A percentile compares a stretch with the other conserved stretches of the same genome.
These are phyloP conservation scores for Pichia sp. DNA, from an alignment of 1,139 yeast species.

Conservation along the genomic window DNA sequence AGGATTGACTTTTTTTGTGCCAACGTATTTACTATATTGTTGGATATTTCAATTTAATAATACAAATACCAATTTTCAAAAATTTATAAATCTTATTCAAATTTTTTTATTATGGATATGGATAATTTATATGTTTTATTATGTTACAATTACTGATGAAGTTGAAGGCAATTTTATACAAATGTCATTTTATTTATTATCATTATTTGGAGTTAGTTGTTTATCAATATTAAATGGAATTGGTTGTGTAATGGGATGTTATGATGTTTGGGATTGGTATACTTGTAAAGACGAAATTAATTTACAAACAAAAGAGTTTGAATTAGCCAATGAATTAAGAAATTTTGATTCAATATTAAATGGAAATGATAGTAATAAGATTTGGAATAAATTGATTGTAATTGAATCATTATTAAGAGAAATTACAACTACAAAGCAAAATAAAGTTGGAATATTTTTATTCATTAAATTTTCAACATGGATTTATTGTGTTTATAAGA, in stretches of 20 bases:
- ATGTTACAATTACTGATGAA: slow-evolving; percentile 3
- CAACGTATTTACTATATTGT: slow-evolving; percentile 19
- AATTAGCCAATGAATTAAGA: slow-evolving; percentile 19
- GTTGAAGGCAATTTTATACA: slow-evolving; percentile 18
- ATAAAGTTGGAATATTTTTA: background rate
- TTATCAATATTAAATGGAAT: slow-evolving; percentile 48
- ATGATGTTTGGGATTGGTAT: slow-evolving; percentile 17
- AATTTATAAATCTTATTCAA: slow-evolving; percentile 2
- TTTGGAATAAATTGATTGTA: slow-evolving; percentile 5
- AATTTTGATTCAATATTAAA: background rate
- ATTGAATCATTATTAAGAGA: slow-evolving; percentile 14
- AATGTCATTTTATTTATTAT: slow-evolving; percentile 37
- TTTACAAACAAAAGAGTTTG: slow-evolving; percentile 10
- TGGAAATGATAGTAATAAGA: background rate
- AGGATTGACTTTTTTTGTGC: slow-evolving; percentile 24
- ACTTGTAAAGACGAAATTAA: slow-evolving; percentile 16
- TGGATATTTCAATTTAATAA: slow-evolving; percentile 7
- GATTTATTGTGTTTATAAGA: slow-evolving; percentile 59
- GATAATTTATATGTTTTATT: slow-evolving; percentile 11
- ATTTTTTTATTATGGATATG: slow-evolving; percentile 18
- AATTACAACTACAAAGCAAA: background rate
- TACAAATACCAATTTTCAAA: slow-evolving; percentile 1
- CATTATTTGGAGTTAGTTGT: slow-evolving; percentile 45
- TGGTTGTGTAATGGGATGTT: slow-evolving; percentile 44
- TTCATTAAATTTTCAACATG: slow-evolving; percentile 35